Base-by-base conservation (phyloP, 768 basidiomycete species). In the Lactifluus subvellereus region DNA sequence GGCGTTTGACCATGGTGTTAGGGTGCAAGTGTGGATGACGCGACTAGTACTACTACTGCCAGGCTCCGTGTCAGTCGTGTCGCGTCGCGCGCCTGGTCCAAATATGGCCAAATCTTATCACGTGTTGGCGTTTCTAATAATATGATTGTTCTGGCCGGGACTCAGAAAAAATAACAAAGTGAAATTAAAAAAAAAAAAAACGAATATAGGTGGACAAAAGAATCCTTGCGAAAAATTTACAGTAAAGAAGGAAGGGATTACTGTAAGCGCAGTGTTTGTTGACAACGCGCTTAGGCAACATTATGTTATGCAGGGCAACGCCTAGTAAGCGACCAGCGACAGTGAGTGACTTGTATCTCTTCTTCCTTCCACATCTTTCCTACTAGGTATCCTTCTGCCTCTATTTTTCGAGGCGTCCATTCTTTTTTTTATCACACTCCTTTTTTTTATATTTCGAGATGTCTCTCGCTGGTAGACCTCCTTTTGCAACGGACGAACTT, bases 401-500 rank as follows among this genome's bases (percentile, higher is more conserved):
- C 20, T 37, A n/a, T 35, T 38, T 42, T 33, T 43, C 27, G 48
- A 45, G 54, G 57, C 60, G 47, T 58, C 52, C 66, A 0, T 61
- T 67, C 47, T 48, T 48, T 48, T 40, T 48, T 42, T 54, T 4
- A 27, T 32, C 54, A 66, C 60, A 35, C 37, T 59, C 60, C 5
- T 54, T 60, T 59, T 47, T 32, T 42, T 47, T 30, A 20, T 48
- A 35, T 52, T 30, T 16, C 49, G 30, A 18, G 63, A 62, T 65
- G 62, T 78, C 84, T 58, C 76, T 84, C 64, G 84, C 84, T 72
- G 82, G 84, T 63, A 79, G 77, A 73, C 85, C 85, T 13, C 85
- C 85, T 32, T 88, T 81, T 71, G 87, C 84, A 51, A 87, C 85
- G 42, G 83, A 89, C 74, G 81, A 86, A 69, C 83, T 83, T 6